phyloP scores from a whole-genome alignment of 75 land plant species.

The Pinus tabuliformis region DNA sequence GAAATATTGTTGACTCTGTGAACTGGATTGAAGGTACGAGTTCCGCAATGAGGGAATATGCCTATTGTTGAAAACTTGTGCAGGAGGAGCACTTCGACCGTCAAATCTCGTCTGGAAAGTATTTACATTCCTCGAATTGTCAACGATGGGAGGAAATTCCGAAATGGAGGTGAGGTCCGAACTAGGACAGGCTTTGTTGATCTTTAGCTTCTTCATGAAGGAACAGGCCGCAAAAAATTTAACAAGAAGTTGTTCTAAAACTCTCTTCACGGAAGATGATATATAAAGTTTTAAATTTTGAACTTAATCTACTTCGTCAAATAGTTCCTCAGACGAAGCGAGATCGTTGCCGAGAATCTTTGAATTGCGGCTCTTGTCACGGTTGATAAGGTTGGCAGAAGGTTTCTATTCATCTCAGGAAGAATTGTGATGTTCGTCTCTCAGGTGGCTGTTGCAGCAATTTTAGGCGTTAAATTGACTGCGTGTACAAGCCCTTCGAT shows the following conservation, averaged over 20 bases:
- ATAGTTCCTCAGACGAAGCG: no score
- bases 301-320: no score
- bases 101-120: constrained; percentile 3
- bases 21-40: neutral
- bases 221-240: neutral
- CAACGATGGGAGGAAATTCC: neutral
- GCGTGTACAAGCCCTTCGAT: no score
- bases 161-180: constrained; percentile 2
- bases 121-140: constrained; percentile 6
- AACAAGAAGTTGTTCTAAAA: neutral
- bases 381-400: no score
- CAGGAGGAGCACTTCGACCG: constrained; percentile 4
- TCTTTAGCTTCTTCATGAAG: constrained; percentile 7
- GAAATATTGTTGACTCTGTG: constrained; percentile 5
- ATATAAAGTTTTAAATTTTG: no score
- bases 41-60: constrained; percentile 2
- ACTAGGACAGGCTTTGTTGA: neutral
- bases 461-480: no score
- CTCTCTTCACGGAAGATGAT: no score
- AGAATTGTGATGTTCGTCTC: no score
- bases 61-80: constrained; percentile 8
- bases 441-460: no score
- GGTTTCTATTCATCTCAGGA: no score
- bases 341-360: no score
- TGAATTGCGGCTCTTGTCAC: no score